phyloP scores from a whole-genome alignment of 139 green algal genomes.

The Astrephomene gubernaculifera region DNA sequence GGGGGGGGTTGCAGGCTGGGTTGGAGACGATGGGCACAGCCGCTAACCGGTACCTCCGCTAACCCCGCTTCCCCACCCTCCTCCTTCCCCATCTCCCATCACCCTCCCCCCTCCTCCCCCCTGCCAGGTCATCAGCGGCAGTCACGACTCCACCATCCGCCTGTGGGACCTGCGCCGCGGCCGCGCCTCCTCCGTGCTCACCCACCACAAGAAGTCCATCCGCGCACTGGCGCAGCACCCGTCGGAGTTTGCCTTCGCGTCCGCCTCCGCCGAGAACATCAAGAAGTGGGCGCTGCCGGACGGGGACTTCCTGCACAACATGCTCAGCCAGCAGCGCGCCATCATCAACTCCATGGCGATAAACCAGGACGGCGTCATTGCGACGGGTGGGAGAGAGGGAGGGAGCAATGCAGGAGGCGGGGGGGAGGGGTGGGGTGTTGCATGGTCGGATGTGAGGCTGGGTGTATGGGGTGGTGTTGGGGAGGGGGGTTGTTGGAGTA shows the following conservation, averaged over 20 bases:
- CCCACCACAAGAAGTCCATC: slow-evolving; percentile 98
- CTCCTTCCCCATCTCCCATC: background rate
- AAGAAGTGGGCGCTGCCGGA: slow-evolving; percentile 95
- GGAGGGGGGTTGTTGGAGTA: too few species aligned
- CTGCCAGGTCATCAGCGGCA: slow-evolving; percentile 88
- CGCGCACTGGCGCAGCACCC: slow-evolving; percentile 86
- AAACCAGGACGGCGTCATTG: slow-evolving; percentile 96
- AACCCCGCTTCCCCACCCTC: background rate
- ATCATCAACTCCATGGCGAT: slow-evolving; percentile 96
- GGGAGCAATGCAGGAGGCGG: background rate
- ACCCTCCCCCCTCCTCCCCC: background rate
- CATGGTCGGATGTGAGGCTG: background rate
- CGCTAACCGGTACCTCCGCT: background rate
- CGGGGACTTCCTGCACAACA: slow-evolving; percentile 98
- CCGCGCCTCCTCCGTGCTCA: slow-evolving; percentile 89
- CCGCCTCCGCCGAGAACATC: slow-evolving; percentile 94
- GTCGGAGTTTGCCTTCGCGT: slow-evolving; percentile 88
- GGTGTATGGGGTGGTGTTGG: too few species aligned
- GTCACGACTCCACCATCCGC: slow-evolving; percentile 69
- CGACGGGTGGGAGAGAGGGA: slow-evolving; percentile 71
- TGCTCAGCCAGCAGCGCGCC: slow-evolving; percentile 89
- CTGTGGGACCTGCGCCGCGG: slow-evolving; percentile 81
- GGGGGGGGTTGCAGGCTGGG: too few species aligned
- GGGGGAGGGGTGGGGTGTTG: background rate
- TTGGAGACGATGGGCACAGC: too few species aligned